These are phyloP conservation scores for Nakazawaea ishiwadae DNA, from an alignment of 805 yeast species.

Conservation along the genomic window DNA sequence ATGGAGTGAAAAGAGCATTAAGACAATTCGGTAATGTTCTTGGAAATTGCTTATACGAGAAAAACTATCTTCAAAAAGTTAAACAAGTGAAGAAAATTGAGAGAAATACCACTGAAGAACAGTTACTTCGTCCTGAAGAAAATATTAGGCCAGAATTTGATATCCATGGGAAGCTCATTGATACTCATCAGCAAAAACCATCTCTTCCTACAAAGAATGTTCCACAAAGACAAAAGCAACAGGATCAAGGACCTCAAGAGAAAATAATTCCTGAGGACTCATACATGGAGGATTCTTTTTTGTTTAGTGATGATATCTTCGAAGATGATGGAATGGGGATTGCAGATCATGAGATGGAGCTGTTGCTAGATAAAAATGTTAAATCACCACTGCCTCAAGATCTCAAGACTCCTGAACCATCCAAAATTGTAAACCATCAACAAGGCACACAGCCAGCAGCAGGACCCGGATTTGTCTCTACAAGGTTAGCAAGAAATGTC, in stretches of 20 bases:
- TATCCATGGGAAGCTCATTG: conserved; percentile 13
- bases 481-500: conserved; percentile 52
- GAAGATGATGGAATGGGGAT: conserved; percentile 21
- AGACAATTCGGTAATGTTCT: conserved; percentile 75
- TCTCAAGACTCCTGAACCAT: conserved; percentile 5
- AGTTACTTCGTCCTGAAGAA: conserved; percentile 25
- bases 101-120: conserved; percentile 23
- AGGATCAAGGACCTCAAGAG: conserved; percentile 4
- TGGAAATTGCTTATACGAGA: conserved; percentile 83
- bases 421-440: conserved; percentile 5
- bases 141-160: conserved; percentile 12
- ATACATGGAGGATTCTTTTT: conserved; percentile 43
- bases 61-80: conserved; percentile 51
- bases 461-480: conserved; percentile 50
- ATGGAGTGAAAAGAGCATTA: conserved; percentile 74
- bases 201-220: neutral
- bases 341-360: conserved; percentile 24
- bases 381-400: conserved; percentile 4
- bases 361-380: conserved; percentile 14
- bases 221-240: neutral
- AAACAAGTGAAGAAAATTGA: conserved; percentile 35
- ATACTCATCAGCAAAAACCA: conserved; percentile 1
- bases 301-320: conserved; percentile 43
- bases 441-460: too few species aligned
- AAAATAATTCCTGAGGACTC: conserved; percentile 14